phyloP scores from a whole-genome alignment of 2,329 filamentous ascomycete genomes.

The Aspergillus sp. region DNA sequence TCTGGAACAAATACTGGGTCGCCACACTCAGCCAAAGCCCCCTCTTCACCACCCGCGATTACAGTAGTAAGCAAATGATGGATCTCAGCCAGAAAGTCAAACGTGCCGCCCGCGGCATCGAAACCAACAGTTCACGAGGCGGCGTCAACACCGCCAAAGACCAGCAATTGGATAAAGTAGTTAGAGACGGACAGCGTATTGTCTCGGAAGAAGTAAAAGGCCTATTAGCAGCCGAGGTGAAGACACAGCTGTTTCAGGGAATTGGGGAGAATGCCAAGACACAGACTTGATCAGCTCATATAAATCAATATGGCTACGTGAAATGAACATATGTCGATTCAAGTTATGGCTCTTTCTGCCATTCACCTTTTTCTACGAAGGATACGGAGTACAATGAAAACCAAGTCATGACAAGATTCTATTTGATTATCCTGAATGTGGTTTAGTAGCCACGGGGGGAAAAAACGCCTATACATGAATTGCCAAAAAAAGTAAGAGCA shows the following conservation, averaged over 20 bases:
- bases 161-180: constrained; percentile 48
- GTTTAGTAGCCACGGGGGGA: no score
- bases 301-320: not conserved
- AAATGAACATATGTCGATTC: no score
- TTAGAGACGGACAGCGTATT: constrained; percentile 54
- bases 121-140: constrained; percentile 24
- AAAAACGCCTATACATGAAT: no score
- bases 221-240: constrained; percentile 45
- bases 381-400: no score
- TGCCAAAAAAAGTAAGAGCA: no score
- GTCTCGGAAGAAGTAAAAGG: constrained; percentile 50
- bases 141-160: constrained; percentile 33
- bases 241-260: constrained; percentile 47
- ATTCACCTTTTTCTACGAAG: no score
- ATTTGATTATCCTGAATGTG: no score
- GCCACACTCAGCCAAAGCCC: constrained; percentile 90
- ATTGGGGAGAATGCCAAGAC: constrained; percentile 25
- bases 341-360: no score
- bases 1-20: constrained; percentile 98
- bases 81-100: constrained; percentile 81
- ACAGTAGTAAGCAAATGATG: constrained; percentile 83
- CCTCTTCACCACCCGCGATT: constrained; percentile 87
- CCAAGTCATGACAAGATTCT: no score
- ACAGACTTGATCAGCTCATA: constrained; percentile 8
- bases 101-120: constrained; percentile 51